A percentile compares a stretch with the other conserved stretches of the same genome.
Evolutionary conservation across 805 yeast genomes (phyloP).

Genomic region (Phaffomyces thermotolerans): DNA sequence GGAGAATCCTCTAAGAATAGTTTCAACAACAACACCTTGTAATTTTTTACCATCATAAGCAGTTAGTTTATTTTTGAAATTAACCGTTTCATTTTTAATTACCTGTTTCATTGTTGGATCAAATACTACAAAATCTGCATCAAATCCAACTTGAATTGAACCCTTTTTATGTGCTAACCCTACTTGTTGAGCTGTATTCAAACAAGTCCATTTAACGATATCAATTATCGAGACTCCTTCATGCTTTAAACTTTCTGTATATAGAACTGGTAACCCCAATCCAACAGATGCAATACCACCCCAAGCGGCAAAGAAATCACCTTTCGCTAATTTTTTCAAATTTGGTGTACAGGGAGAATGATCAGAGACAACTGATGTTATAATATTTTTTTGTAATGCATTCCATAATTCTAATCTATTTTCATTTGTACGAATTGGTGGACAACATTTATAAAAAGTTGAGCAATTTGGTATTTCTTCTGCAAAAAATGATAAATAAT

Average conservation of each 20-base stretch:
- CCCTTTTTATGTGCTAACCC: constrained; percentile 76
- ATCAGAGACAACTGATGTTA: constrained; percentile 86
- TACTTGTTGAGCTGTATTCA: constrained; percentile 79
- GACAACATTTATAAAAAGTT: constrained; percentile 90
- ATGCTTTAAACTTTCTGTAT: constrained; percentile 61
- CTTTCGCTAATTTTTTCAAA: constrained; percentile 69
- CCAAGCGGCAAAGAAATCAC: constrained; percentile 92
- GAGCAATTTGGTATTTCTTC: constrained; percentile 71
- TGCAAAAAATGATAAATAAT: constrained; percentile 71
- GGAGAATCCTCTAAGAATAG: constrained; percentile 68
- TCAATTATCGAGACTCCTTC: constrained; percentile 46
- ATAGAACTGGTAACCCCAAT: constrained; percentile 73
- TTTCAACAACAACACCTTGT: constrained; percentile 70
- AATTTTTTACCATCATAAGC: constrained; percentile 73
- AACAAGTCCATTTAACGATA: constrained; percentile 72
- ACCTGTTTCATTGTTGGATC: constrained; percentile 50
- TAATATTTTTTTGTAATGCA: constrained; percentile 57
- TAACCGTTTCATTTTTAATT: constrained; percentile 48
- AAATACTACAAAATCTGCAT: constrained; percentile 84
- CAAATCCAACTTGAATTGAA: constrained; percentile 60
- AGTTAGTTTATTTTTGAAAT: constrained; percentile 80
- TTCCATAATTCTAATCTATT: constrained; percentile 74
- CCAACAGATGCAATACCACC: constrained; percentile 96
- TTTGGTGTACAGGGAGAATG: constrained; percentile 96
- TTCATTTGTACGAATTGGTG: constrained; percentile 76